Base-by-base conservation (phyloP, 2,329 filamentous ascomycete species). In the Huntiella bhutanensis region DNA sequence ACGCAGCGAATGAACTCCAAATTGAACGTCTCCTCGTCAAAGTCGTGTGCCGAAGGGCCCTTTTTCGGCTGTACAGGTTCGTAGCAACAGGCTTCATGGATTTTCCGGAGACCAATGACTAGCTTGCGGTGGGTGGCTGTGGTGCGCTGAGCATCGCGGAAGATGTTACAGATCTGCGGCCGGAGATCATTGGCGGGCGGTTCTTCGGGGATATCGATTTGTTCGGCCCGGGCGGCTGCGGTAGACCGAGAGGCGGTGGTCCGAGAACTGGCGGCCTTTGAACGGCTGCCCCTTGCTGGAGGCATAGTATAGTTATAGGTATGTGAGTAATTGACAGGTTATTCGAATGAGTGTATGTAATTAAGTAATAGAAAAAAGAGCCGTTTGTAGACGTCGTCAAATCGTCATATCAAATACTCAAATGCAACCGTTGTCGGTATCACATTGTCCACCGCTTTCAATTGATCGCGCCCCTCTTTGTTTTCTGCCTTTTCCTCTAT, bases 41-140 rank as follows among this genome's bases (percentile, higher is more conserved):
- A 82, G 8, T 85, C 80, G 53, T 77, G 72, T 8, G 70, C 65
- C 8, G 67, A 59, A 3, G 59, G 54, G 28, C 41, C 48, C 56
- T 71, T 73, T 52, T 69, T 73, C 19, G 63, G 62, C 51, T 61
- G 68, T 33, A 63, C 67, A 13, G 67, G 73, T 54, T 78, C 75
- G 55, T 79, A 79, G 57, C 73, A 78, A 64, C 85, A 94, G 34
- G 79, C 70, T 59, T 95, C 88, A 56, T 96, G 88, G 38, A 94
- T 73, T 62, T 94, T 95, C 52, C 88, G 77, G 51, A 98, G 65
- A 43, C 78, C 86, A 50, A 95, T 82, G 3, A 82, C 80, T 0
- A 94, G 71, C 59, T 96, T 96, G 50, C 88, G 71, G 59, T 98
- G 91, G 2, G 83, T 83, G 1, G 87, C 85, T 0, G 82, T 92